These are phyloP conservation scores for Boletus speciosus DNA, from an alignment of 768 basidiomycete species.

Conservation along the genomic window DNA sequence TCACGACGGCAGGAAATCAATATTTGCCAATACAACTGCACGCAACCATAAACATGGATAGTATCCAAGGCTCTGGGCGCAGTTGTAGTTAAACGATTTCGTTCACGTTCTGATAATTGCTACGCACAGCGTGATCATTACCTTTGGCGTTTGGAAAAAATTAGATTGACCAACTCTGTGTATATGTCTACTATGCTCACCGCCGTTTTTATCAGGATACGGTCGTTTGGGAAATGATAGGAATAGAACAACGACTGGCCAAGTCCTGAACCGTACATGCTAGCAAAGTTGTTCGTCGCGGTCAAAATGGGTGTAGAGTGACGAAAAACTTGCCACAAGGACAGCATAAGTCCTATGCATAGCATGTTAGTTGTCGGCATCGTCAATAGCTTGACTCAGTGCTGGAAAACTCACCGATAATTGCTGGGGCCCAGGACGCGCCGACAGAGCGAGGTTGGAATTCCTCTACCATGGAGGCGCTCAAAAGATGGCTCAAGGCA, in stretches of 20 bases:
- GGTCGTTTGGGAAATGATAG: constrained; percentile 3
- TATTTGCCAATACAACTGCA: constrained; percentile 3
- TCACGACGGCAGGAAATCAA: background rate
- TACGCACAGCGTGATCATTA: background rate
- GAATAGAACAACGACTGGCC: constrained; percentile 7
- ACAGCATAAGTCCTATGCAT: background rate
- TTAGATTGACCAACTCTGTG: background rate
- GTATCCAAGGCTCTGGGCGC: constrained; percentile 1
- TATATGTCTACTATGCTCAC: background rate
- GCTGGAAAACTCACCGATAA: constrained; percentile 1
- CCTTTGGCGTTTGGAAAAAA: background rate
- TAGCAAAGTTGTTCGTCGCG: background rate
- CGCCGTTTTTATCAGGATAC: background rate
- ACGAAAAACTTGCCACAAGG: background rate
- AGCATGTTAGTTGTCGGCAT: background rate
- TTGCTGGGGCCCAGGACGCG: constrained; percentile 1
- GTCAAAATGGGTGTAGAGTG: background rate
- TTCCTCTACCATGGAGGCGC: background rate
- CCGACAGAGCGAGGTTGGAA: background rate
- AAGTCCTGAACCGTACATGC: constrained; percentile 4
- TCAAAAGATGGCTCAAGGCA: background rate
- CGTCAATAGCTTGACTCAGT: background rate
- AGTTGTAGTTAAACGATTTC: background rate
- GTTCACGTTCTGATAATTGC: background rate
- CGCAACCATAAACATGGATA: constrained; percentile 2